Percentiles rank a stretch among this genome's conserved stretches.
Evolutionary conservation across 2,329 filamentous ascomycete species (phyloP).

Genomic region (Decorospora gaudefroyi): DNA sequence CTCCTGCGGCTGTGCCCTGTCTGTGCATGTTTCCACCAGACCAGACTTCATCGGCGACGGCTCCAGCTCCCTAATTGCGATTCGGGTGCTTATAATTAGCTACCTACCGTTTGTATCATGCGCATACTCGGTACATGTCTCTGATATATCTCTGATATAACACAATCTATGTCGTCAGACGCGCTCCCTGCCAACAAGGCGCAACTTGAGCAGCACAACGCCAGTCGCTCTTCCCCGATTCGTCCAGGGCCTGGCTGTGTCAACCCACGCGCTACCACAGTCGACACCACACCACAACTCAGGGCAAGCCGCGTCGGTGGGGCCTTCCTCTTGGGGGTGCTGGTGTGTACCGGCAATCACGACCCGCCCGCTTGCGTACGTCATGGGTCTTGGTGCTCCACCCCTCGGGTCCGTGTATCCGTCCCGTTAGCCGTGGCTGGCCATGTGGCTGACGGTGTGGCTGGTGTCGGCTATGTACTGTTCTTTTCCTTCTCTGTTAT

Average conservation of each 20-base stretch:
- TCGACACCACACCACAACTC: background rate
- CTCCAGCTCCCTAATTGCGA: background rate
- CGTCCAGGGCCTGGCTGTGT: constrained; percentile 1
- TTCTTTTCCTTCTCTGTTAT: too few relatives aligned
- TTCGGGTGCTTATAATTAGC: background rate
- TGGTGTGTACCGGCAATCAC: constrained; percentile 5
- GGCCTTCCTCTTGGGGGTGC: constrained; percentile 2
- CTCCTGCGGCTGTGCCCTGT: constrained; percentile 16
- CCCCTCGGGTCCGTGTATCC: constrained; percentile 1
- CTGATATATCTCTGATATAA: constrained; percentile 1
- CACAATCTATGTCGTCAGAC: constrained; percentile 4
- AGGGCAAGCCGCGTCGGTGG: constrained; percentile 1
- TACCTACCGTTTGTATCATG: too few relatives aligned
- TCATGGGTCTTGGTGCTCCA: constrained; percentile 2
- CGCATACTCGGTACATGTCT: too few relatives aligned
- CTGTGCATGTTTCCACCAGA: constrained; percentile 1
- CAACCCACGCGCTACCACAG: constrained; percentile 2
- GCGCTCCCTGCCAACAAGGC: too few relatives aligned
- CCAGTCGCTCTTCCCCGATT: background rate
- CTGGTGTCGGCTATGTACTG: too few relatives aligned
- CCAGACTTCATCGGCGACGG: constrained; percentile 1
- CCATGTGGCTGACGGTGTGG: constrained; percentile 7
- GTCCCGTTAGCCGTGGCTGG: constrained; percentile 7
- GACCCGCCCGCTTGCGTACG: constrained; percentile 5
- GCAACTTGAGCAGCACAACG: too few relatives aligned